Percentiles rank a stretch among this genome's conserved stretches.
phyloP scores from a whole-genome alignment of 441 rosid genomes.

The Adansonia gregorii region DNA sequence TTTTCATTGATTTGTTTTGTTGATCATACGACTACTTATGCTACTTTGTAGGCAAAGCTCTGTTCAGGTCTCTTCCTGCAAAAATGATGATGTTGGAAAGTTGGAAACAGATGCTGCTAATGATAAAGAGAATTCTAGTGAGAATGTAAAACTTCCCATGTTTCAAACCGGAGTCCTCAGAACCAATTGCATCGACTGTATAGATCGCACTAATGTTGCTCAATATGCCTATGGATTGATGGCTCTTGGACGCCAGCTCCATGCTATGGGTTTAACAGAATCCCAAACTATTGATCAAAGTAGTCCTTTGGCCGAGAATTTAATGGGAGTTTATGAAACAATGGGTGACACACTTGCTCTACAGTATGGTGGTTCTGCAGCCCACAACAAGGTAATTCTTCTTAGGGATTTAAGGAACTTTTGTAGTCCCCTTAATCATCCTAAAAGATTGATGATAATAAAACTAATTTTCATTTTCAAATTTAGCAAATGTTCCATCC shows the following conservation, averaged over 20 bases:
- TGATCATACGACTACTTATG: conserved; percentile 5
- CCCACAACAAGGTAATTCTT: conserved; percentile 71
- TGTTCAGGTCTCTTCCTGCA: not conserved
- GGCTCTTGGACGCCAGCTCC: conserved; percentile 68
- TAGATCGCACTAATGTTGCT: conserved; percentile 82
- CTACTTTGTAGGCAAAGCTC: conserved; percentile 46
- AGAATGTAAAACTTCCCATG: conserved; percentile 43
- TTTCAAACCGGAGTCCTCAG: conserved; percentile 69
- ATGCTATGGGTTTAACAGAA: conserved; percentile 52
- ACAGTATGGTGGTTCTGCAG: conserved; percentile 86
- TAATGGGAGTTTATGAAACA: conserved; percentile 65
- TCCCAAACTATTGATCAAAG: conserved; percentile 54
- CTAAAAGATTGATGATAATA: not conserved
- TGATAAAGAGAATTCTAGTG: conserved; percentile 27
- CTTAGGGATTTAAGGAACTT: not conserved
- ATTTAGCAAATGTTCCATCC: not conserved
- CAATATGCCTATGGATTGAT: conserved; percentile 79
- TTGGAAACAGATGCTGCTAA: conserved; percentile 30
- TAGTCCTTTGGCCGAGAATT: conserved; percentile 67
- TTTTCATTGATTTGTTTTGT: not conserved
- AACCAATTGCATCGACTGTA: conserved; percentile 79
- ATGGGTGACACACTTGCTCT: conserved; percentile 85
- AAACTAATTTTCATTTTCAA: not conserved
- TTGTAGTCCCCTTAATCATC: not conserved
- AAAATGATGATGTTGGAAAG: conserved; percentile 35